These are phyloP conservation scores for Aspergillus biplanus DNA, from an alignment of 495 filamentous ascomycete genomes.

Conservation along the genomic window DNA sequence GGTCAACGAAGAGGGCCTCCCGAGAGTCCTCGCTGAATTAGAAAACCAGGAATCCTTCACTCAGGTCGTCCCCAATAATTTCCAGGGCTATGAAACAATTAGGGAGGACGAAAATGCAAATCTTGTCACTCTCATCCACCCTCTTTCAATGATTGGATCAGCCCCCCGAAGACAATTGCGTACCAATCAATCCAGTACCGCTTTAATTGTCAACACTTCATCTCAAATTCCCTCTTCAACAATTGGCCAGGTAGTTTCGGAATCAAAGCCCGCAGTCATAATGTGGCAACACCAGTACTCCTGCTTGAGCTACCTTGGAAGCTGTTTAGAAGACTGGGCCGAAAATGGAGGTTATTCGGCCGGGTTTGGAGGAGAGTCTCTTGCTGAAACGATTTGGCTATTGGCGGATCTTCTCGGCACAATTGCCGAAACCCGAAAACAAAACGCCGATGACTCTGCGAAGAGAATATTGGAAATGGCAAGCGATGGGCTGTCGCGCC, in stretches of 20 bases:
- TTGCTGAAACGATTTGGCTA: conserved; percentile 66
- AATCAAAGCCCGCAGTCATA: conserved; percentile 65
- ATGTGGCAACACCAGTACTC: conserved; percentile 76
- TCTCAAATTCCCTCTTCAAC: conserved; percentile 62
- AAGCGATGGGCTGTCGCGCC: conserved; percentile 71
- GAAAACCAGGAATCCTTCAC: conserved; percentile 72
- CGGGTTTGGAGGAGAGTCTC: conserved; percentile 49
- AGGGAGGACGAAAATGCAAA: conserved; percentile 86
- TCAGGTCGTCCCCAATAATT: conserved; percentile 65
- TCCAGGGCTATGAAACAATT: conserved; percentile 70
- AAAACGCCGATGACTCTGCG: conserved; percentile 38
- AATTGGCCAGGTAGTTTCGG: conserved; percentile 69
- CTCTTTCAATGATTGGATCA: conserved; percentile 46
- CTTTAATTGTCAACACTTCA: conserved; percentile 43
- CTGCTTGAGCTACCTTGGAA: conserved; percentile 74
- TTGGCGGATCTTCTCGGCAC: conserved; percentile 59
- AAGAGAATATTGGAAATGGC: conserved; percentile 67
- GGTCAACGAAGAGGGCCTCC: conserved; percentile 53
- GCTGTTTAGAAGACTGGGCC: conserved; percentile 65
- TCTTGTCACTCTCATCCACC: conserved; percentile 46
- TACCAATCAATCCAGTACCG: conserved; percentile 30
- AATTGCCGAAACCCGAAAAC: conserved; percentile 32
- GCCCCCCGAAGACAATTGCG: conserved; percentile 26
- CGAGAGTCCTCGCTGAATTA: conserved; percentile 57
- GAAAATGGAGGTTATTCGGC: conserved; percentile 41